These are phyloP conservation scores for Leccinellum rugosiceps DNA, from an alignment of 768 basidiomycete genomes.

Conservation along the genomic window DNA sequence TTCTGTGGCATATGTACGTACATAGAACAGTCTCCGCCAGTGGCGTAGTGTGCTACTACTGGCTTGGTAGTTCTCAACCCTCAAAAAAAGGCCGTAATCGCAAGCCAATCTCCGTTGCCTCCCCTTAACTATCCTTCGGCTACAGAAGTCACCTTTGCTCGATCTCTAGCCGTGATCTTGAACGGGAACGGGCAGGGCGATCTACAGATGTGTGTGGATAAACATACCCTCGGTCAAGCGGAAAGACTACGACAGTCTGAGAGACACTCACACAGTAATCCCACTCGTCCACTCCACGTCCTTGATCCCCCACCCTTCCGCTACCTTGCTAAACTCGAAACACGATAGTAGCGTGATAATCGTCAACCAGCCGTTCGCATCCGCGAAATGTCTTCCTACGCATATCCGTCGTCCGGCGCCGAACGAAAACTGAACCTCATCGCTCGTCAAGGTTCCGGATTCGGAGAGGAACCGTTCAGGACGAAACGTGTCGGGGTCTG, in stretches of 20 bases:
- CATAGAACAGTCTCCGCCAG: too few species aligned
- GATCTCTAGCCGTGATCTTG: background rate
- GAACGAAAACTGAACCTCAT: background rate
- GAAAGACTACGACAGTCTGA: too few species aligned
- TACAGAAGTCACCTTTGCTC: background rate
- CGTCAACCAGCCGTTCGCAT: background rate
- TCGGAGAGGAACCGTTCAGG: constrained; percentile 4
- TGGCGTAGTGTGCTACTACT: background rate
- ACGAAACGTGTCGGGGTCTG: background rate
- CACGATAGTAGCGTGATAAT: constrained; percentile 2
- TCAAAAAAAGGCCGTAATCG: background rate
- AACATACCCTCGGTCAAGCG: too few species aligned
- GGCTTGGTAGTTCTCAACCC: too few species aligned
- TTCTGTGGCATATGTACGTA: too few species aligned
- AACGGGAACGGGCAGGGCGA: constrained; percentile 1
- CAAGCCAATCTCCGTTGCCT: too few species aligned
- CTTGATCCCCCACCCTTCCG: background rate
- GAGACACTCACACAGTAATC: background rate
- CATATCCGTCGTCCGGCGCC: constrained; percentile 5
- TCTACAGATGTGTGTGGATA: background rate
- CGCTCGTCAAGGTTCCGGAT: background rate
- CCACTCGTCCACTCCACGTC: constrained; percentile 5
- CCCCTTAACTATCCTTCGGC: too few species aligned
- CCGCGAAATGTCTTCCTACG: background rate
- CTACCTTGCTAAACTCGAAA: constrained; percentile 6